These are phyloP conservation scores for Cladosporium oxysporum DNA, from an alignment of 2,329 filamentous ascomycete species.

Conservation along the genomic window DNA sequence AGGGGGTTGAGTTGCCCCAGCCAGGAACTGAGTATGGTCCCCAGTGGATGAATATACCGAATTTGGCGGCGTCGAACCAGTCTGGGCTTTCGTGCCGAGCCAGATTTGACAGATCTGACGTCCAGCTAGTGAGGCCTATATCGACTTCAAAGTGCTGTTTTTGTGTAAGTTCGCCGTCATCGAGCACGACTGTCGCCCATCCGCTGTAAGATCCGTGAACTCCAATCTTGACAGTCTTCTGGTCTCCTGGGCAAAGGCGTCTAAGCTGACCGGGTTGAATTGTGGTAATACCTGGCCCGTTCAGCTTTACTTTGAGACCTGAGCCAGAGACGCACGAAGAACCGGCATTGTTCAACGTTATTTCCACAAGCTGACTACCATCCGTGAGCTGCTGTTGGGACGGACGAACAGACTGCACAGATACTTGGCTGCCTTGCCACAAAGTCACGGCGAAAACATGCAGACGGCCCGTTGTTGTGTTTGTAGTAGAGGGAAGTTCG, in stretches of 20 bases:
- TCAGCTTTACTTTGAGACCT: slow-evolving; percentile 30
- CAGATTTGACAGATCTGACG: slow-evolving; percentile 5
- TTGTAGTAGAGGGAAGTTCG: slow-evolving; percentile 35
- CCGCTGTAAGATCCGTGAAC: slow-evolving; percentile 30
- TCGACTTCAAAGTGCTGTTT: slow-evolving; percentile 11
- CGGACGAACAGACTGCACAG: slow-evolving; percentile 37
- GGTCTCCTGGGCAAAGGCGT: slow-evolving; percentile 38
- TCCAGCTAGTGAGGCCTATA: not conserved
- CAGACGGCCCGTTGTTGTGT: slow-evolving; percentile 33
- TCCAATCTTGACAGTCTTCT: slow-evolving; percentile 35
- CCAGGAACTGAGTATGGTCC: slow-evolving; percentile 21
- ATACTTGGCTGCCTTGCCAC: slow-evolving; percentile 21
- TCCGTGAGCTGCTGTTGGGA: slow-evolving; percentile 39
- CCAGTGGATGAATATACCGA: slow-evolving; percentile 26
- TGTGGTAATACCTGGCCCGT: slow-evolving; percentile 32
- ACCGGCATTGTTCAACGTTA: slow-evolving; percentile 35
- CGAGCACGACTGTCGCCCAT: slow-evolving; percentile 20
- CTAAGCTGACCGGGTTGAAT: slow-evolving; percentile 34
- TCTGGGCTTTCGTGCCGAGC: slow-evolving; percentile 16
- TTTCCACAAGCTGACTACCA: slow-evolving; percentile 36
- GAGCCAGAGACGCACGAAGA: slow-evolving; percentile 28
- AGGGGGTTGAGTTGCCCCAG: slow-evolving; percentile 18
- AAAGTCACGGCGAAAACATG: slow-evolving; percentile 39
- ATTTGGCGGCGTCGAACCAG: slow-evolving; percentile 21
- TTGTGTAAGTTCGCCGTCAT: slow-evolving; percentile 25